Conservation (phyloP, 1,284 basidiomycete genomes). For the Leccinum subrobustum region DNA sequence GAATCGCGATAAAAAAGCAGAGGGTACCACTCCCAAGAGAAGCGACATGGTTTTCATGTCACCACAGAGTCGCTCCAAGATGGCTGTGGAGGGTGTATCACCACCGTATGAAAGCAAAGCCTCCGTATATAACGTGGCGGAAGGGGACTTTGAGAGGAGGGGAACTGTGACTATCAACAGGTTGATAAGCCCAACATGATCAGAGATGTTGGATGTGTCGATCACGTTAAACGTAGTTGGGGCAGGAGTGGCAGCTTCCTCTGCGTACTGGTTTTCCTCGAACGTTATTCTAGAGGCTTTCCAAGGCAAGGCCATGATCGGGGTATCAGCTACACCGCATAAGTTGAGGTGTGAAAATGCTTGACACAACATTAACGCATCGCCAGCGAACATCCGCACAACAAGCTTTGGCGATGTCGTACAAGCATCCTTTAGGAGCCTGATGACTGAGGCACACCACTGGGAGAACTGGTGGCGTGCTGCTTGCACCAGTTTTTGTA, state of each 20-base stretch:
- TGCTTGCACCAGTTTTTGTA: slow-evolving; percentile 12
- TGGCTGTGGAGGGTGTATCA: slow-evolving; percentile 31
- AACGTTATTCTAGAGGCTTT: slow-evolving; percentile 35
- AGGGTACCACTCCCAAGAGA: slow-evolving; percentile 44
- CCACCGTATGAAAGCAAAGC: slow-evolving; percentile 33
- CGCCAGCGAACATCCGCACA: slow-evolving; percentile 34
- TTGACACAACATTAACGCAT: slow-evolving; percentile 33
- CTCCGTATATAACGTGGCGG: slow-evolving; percentile 44
- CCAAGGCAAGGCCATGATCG: slow-evolving; percentile 40
- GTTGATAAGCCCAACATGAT: slow-evolving; percentile 50
- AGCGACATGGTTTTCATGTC: slow-evolving; percentile 41
- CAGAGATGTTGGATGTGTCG: slow-evolving; percentile 52
- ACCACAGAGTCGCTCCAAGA: slow-evolving; percentile 36
- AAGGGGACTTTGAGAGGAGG: slow-evolving; percentile 33
- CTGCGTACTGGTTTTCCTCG: slow-evolving; percentile 35
- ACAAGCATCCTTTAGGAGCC: slow-evolving; percentile 15
- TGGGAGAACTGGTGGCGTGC: slow-evolving; percentile 24
- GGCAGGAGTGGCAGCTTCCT: slow-evolving; percentile 20
- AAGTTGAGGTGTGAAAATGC: slow-evolving; percentile 27
- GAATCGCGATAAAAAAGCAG: slow-evolving; percentile 42
- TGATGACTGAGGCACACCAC: slow-evolving; percentile 23
- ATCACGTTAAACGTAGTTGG: slow-evolving; percentile 49
- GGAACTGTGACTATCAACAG: slow-evolving; percentile 40
- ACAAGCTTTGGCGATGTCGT: slow-evolving; percentile 16
- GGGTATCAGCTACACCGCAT: slow-evolving; percentile 24